Base-by-base conservation (phyloP, 2,329 filamentous ascomycete species). In the Calcarisporium arbuscula region DNA sequence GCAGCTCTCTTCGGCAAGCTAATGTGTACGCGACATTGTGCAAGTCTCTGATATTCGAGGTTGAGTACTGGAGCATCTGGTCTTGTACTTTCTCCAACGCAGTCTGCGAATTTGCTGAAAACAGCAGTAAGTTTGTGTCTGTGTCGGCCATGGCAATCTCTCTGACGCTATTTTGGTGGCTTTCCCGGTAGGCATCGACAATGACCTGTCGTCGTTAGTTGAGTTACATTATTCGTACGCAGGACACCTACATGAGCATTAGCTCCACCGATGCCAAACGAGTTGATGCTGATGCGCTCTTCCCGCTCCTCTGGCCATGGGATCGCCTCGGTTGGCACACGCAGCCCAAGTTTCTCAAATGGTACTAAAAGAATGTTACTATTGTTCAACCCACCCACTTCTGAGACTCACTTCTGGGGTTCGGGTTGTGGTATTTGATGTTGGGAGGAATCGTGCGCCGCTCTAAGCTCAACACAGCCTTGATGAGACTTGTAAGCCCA, bases 201-300 rank as follows among this genome's bases (percentile, higher is more conserved):
- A n/a, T n/a, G n/a, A 28, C 8, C 26, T 8, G 26, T n/a, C 8
- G n/a, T 8, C 26, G 14, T 28, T 12, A 16, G 14, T 25, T 8
- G 25, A 30, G n/a, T n/a, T n/a, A n/a, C n/a, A n/a, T n/a, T n/a
- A n/a, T n/a, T n/a, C n/a, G n/a, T n/a, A n/a, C n/a, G n/a, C n/a
- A n/a, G n/a, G n/a, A n/a, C n/a, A 30, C 27, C 14, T 21, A 54
- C 52, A 27, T 66, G 62, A 1, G 49, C 58, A 32, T 65, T 64
- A 5, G 54, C 42, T 0, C 63, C 61, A 0, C 62, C 63, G 21
- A 57, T 58, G 3, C 63, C 61, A 37, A 63, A 67, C 0, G 46
- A 53, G 41, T 63, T 64, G 26, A 66, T 45, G 20, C 51, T 53
- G 5, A 57, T 42, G 4, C 59, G 45, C 22, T 55, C 47, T 1